Percentiles rank a stretch among this genome's conserved stretches.
Evolutionary conservation across 768 basidiomycete species (phyloP).

Genomic region (Pisolithus microcarpus): DNA sequence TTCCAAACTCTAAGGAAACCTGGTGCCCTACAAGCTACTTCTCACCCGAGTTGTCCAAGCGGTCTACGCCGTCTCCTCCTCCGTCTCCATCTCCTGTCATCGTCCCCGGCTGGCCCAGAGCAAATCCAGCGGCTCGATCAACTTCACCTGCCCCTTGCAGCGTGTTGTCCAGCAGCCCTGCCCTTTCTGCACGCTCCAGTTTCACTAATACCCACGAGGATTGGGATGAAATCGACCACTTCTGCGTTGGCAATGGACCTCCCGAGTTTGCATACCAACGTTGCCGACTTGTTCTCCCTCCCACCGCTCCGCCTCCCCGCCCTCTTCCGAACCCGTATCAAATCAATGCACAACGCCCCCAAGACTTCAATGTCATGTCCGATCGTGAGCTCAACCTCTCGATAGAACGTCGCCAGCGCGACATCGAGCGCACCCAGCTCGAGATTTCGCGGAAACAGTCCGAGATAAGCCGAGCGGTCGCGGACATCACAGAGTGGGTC

Average conservation of each 20-base stretch:
- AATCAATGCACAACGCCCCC: not conserved
- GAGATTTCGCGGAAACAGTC: slow-evolving; percentile 7
- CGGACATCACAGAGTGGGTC: slow-evolving; percentile 80
- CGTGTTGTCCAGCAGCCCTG: not conserved
- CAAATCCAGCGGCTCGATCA: not conserved
- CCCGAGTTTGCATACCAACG: not conserved
- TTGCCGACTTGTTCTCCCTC: no score
- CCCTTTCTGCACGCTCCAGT: not conserved
- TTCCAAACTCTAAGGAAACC: no score
- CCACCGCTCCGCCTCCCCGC: not conserved
- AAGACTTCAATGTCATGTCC: not conserved
- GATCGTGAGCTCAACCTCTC: not conserved
- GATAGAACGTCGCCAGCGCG: not conserved
- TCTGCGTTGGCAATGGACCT: not conserved
- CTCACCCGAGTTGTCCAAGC: no score
- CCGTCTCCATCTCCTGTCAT: no score
- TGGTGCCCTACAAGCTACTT: no score
- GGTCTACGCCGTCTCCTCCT: no score
- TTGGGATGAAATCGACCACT: not conserved
- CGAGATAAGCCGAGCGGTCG: slow-evolving; percentile 92
- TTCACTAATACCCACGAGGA: not conserved
- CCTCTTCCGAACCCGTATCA: not conserved
- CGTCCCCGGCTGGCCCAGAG: no score
- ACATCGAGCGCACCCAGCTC: not conserved
- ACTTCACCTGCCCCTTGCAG: not conserved